Percentiles rank a stretch among this genome's conserved stretches.
These are phyloP conservation scores for Calocybe cyanea DNA, from an alignment of 768 basidiomycete species.

Conservation along the genomic window DNA sequence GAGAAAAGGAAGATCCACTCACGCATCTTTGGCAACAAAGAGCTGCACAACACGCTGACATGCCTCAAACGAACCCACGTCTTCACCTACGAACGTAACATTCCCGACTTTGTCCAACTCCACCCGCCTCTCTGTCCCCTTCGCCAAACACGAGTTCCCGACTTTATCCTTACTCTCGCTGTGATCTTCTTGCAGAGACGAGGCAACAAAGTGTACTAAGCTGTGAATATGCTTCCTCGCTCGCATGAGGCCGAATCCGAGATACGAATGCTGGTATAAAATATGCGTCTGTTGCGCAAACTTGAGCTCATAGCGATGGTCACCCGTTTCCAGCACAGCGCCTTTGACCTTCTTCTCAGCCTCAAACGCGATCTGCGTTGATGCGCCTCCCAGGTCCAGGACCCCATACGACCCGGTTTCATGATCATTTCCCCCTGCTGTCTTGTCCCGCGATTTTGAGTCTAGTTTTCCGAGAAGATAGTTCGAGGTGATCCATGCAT, in stretches of 20 bases:
- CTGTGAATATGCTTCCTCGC: constrained; percentile 82
- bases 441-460: too few relatives aligned
- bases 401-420: constrained; percentile 59
- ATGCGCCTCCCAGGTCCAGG: constrained; percentile 94
- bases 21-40: constrained; percentile 94
- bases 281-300: constrained; percentile 71
- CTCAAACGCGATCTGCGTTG: constrained; percentile 97
- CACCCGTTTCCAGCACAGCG: constrained; percentile 60
- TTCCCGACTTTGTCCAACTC: constrained; percentile 56
- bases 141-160: constrained; percentile 81
- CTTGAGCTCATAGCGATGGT: constrained; percentile 83
- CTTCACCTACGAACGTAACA: constrained; percentile 84
- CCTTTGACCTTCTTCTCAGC: constrained; percentile 50
- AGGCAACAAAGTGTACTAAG: constrained; percentile 79
- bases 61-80: constrained; percentile 79
- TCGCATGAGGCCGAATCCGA: constrained; percentile 93
- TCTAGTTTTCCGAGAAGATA: constrained; percentile 79
- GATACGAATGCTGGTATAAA: constrained; percentile 96
- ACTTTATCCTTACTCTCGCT: constrained; percentile 24
- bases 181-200: constrained; percentile 28
- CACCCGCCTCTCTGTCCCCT: constrained; percentile 58
- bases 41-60: constrained; percentile 83
- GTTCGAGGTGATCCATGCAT: constrained; percentile 97
- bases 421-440: constrained; percentile 23
- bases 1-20: constrained; percentile 28